These are phyloP conservation scores for Exophiala viscosa DNA, from an alignment of 2,329 filamentous ascomycete species.

Conservation along the genomic window DNA sequence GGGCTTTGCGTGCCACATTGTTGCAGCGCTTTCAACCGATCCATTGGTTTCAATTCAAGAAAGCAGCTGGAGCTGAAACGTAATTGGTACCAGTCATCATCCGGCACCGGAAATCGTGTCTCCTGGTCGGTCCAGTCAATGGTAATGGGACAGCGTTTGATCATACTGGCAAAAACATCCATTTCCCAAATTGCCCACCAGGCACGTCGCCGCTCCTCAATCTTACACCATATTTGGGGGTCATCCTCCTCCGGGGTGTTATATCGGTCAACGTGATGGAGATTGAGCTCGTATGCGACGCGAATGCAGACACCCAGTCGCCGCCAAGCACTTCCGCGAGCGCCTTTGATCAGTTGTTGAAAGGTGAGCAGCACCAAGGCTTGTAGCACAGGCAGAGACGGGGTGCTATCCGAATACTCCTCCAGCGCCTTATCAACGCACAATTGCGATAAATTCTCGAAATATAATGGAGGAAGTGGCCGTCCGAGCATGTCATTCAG, in stretches of 20 bases:
- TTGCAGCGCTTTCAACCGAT: constrained; percentile 34
- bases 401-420: constrained; percentile 34
- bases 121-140: constrained; percentile 36
- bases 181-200: constrained; percentile 46
- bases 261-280: constrained; percentile 30
- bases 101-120: constrained; percentile 35
- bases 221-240: constrained; percentile 27
- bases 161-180: constrained; percentile 40
- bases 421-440: constrained; percentile 31
- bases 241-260: constrained; percentile 1
- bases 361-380: constrained; percentile 35
- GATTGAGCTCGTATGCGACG: constrained; percentile 35
- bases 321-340: constrained; percentile 38
- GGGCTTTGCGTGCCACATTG: constrained; percentile 33
- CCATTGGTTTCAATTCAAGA: constrained; percentile 32
- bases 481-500: constrained; percentile 11
- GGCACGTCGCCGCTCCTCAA: constrained; percentile 38
- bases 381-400: constrained; percentile 37
- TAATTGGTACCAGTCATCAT: constrained; percentile 35
- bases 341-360: constrained; percentile 36
- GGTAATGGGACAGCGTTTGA: constrained; percentile 35
- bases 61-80: constrained; percentile 29
- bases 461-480: background rate
- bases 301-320: constrained; percentile 31
- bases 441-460: background rate